phyloP scores from a whole-genome alignment of 2,329 filamentous ascomycete species.

The Ophiostoma ips region DNA sequence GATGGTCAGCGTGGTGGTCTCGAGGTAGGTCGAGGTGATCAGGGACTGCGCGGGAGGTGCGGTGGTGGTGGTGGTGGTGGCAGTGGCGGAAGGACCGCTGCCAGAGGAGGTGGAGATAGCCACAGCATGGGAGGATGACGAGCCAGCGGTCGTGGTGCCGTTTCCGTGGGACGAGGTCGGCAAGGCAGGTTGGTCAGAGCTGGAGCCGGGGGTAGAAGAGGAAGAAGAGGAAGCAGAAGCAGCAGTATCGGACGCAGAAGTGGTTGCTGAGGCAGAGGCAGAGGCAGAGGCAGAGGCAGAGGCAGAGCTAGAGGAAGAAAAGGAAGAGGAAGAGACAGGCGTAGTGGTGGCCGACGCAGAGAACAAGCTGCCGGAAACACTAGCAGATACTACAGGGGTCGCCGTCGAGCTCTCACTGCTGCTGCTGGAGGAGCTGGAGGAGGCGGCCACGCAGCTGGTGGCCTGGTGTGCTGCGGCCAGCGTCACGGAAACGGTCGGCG shows the following conservation, averaged over 20 bases:
- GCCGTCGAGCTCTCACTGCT: too few species aligned
- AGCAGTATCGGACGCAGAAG: too few species aligned
- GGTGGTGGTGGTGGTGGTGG: slow-evolving; percentile 2
- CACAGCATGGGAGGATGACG: too few species aligned
- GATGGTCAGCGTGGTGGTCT: slow-evolving; percentile 18
- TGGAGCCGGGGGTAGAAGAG: not conserved
- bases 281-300: not conserved
- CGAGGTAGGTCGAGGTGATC: slow-evolving; percentile 16
- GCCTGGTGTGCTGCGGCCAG: slow-evolving; percentile 13
- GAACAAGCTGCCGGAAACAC: too few species aligned
- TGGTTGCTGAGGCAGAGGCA: not conserved
- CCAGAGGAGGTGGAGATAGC: not conserved
- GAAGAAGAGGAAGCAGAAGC: not conserved
- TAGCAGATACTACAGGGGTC: too few species aligned
- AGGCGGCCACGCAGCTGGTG: slow-evolving; percentile 13
- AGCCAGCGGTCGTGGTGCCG: too few species aligned
- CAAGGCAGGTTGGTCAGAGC: too few species aligned
- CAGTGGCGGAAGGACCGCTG: not conserved
- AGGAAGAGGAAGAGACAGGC: not conserved
- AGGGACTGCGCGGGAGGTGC: slow-evolving; percentile 1
- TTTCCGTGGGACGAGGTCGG: too few species aligned
- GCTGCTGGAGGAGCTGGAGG: not conserved
- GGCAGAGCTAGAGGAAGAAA: not conserved
- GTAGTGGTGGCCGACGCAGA: not conserved
- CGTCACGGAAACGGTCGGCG: slow-evolving; percentile 18